Base-by-base conservation (phyloP, 169 alveolate genomes). In the Plasmodium berghei region DNA sequence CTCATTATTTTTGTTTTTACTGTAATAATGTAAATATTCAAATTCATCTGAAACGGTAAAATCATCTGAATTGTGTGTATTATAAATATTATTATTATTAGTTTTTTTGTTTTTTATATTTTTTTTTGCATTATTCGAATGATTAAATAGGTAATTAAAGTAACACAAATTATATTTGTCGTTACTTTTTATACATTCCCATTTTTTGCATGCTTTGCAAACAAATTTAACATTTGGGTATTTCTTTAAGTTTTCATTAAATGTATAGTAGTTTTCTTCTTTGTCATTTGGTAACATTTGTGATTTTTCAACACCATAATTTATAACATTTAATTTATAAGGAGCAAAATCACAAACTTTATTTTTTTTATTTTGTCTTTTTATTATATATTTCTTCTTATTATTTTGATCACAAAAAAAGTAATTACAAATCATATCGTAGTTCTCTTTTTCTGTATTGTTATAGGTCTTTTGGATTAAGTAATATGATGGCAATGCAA, bases 1-100 rank as follows among this genome's bases (percentile, higher is more conserved):
- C 8, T 34, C 54, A 14, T 59, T 59, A 42, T 62, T 58, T 61
- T 10, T 20, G 22, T 58, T 16, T 20, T n/a, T 24, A 14, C 16
- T 67, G 5, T 48, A 62, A 49, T 46, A 73, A 20, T 52, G 62
- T 46, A 77, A 24, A 56, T 26, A 77, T 20, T 58, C 16, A 34
- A 45, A 77, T 52, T 77, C 89, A 18, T 62, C 77, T 64, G 89
- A 77, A 22, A n/a, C n/a, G 16, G 61, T 77, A 45, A 77, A 77
- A 45, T 70, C 26, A 26, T 52, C 48, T 1, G 61, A n/a, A 20
- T 70, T 63, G 16, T 70, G n/a, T 67, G 42, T 9, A 10, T 5
- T 5, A 46, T 48, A 9, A 8, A 70, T 26, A 42, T 5, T n/a
- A 12, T 18, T 20, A 0, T 66, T 22, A 22, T 22, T n/a, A n/a